A percentile compares a stretch with the other conserved stretches of the same genome.
phyloP scores from a whole-genome alignment of 2,329 filamentous ascomycete genomes.

The Graphilbum ipis-grandicollis region DNA sequence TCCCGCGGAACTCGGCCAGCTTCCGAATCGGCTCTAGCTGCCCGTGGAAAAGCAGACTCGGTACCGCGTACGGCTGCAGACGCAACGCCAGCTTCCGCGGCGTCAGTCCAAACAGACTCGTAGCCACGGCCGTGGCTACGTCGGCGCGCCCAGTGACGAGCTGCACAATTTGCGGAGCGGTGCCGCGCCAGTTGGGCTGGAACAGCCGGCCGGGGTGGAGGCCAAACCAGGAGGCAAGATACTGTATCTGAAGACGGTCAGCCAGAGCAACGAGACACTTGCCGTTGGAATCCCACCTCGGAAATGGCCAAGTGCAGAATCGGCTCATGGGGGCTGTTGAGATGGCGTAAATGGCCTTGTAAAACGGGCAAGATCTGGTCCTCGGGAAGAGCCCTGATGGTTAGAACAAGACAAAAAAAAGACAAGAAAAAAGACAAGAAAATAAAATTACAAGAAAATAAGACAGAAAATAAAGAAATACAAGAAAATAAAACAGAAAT shows the following conservation, averaged over 20 bases:
- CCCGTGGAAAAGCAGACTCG: constrained; percentile 62
- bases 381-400: constrained; percentile 5
- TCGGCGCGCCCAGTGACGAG: constrained; percentile 70
- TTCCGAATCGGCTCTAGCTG: constrained; percentile 52
- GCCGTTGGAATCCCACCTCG: too few species aligned
- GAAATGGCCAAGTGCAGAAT: constrained; percentile 5
- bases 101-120: constrained; percentile 60
- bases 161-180: constrained; percentile 69
- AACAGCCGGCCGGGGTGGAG: constrained; percentile 53
- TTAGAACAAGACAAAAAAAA: background rate
- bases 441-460: too few species aligned
- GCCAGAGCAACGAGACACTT: background rate
- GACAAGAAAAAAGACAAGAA: too few species aligned
- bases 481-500: background rate
- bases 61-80: constrained; percentile 62
- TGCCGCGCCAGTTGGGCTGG: constrained; percentile 72
- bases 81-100: constrained; percentile 56
- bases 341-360: constrained; percentile 5
- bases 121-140: constrained; percentile 62
- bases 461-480: too few species aligned
- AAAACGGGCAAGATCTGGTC: constrained; percentile 8
- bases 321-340: constrained; percentile 5
- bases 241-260: constrained; percentile 32
- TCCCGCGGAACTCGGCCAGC: constrained; percentile 59
- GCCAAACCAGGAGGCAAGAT: constrained; percentile 48